phyloP scores from a whole-genome alignment of 495 filamentous ascomycete genomes.

The Annulohypoxylon stygium region DNA sequence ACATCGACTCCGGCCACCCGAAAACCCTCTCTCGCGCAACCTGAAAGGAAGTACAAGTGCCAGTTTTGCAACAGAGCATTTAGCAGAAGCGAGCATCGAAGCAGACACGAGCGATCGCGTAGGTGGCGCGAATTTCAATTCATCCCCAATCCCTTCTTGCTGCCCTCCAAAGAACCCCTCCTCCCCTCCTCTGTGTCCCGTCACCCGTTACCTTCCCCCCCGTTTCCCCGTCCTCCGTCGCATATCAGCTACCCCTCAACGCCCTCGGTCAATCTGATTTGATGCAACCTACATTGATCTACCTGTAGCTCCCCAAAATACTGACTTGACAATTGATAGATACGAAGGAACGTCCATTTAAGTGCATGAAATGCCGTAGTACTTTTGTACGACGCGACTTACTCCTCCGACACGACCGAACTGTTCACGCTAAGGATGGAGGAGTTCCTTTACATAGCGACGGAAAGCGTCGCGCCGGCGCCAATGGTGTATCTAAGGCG shows the following conservation, averaged over 20 bases:
- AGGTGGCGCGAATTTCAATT: conserved; percentile 65
- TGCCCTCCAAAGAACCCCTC: conserved; percentile 1
- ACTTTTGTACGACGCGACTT: conserved; percentile 98
- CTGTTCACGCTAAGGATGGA: conserved; percentile 98
- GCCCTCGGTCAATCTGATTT: conserved; percentile 23
- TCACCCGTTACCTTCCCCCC: not conserved
- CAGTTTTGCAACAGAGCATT: conserved; percentile 98
- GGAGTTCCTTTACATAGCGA: conserved; percentile 95
- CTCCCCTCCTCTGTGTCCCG: conserved; percentile 33
- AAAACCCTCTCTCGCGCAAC: conserved; percentile 70
- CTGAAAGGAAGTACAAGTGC: conserved; percentile 99
- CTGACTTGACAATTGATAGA: conserved; percentile 67
- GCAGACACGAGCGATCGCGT: conserved; percentile 97
- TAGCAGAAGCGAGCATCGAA: conserved; percentile 96
- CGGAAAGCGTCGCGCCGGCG: conserved; percentile 85
- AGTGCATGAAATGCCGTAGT: conserved; percentile 97
- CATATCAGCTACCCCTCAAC: conserved; percentile 46
- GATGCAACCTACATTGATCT: conserved; percentile 11
- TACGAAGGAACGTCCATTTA: conserved; percentile 99
- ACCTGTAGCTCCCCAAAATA: conserved; percentile 23
- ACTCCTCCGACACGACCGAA: conserved; percentile 95
- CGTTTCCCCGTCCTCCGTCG: conserved; percentile 9
- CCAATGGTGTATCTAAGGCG: conserved; percentile 72
- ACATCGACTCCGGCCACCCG: conserved; percentile 71
- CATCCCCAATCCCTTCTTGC: conserved; percentile 30